Evolutionary conservation across 2,329 filamentous ascomycete genomes (phyloP).

Genomic region (Huntiella bhutanensis): DNA sequence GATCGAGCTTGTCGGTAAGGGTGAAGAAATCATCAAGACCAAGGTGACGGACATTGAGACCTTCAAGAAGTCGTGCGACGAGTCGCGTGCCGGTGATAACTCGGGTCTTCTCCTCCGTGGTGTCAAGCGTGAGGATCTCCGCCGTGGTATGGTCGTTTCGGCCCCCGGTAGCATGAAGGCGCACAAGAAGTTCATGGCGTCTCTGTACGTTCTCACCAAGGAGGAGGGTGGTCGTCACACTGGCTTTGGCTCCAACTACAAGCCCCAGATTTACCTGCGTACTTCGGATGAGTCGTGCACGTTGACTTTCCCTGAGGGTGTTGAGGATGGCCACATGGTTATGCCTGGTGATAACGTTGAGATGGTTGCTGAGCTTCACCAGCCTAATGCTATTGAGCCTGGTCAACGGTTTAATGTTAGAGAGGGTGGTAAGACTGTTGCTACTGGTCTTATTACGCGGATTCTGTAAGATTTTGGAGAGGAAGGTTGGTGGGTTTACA

Average conservation of each 20-base stretch:
- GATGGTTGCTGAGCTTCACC: constrained; percentile 75
- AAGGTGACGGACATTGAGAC: constrained; percentile 99
- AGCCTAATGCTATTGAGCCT: constrained; percentile 71
- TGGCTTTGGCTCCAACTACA: constrained; percentile 90
- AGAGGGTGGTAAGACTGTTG: constrained; percentile 82
- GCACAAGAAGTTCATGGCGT: constrained; percentile 80
- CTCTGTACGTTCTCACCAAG: constrained; percentile 93
- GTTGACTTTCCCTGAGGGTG: constrained; percentile 73
- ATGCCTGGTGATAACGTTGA: constrained; percentile 99
- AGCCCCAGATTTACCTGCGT: constrained; percentile 87
- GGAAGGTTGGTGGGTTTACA: no score
- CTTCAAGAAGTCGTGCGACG: constrained; percentile 98
- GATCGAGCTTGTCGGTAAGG: constrained; percentile 86
- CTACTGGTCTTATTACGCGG: constrained; percentile 64
- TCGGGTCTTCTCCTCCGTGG: constrained; percentile 91
- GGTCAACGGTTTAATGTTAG: constrained; percentile 97
- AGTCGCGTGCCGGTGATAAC: constrained; percentile 93
- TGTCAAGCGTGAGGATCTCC: constrained; percentile 85
- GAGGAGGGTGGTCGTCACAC: constrained; percentile 96
- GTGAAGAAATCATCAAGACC: constrained; percentile 69
- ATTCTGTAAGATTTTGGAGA: constrained; percentile 28
- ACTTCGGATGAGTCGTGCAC: constrained; percentile 68
- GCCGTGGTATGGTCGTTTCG: constrained; percentile 83
- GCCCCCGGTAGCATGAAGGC: constrained; percentile 70
- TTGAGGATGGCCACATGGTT: constrained; percentile 65